Conservation (phyloP, 768 basidiomycete genomes). For the Calvatia gigantea region DNA sequence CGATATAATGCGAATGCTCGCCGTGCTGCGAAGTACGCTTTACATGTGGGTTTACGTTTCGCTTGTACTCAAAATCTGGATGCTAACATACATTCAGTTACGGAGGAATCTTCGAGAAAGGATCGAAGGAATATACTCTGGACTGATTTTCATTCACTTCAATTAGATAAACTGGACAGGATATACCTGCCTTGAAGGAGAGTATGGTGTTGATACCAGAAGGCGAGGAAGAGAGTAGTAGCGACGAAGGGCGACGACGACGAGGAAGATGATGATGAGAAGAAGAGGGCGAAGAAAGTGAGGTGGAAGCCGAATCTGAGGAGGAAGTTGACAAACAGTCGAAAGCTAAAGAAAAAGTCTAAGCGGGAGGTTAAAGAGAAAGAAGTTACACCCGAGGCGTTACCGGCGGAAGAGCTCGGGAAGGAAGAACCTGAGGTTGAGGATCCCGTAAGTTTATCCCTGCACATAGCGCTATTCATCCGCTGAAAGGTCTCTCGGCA, state of each 20-base stretch:
- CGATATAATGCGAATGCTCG: constrained; percentile 89
- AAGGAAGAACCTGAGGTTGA: constrained; percentile 4
- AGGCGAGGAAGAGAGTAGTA: constrained; percentile 60
- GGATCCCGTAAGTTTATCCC: neutral
- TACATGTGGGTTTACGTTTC: constrained; percentile 60
- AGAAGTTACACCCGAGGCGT: constrained; percentile 11
- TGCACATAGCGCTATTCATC: too few species aligned
- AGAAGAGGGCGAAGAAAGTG: constrained; percentile 37
- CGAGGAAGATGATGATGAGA: constrained; percentile 54
- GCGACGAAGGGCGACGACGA: constrained; percentile 60
- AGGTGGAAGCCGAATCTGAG: constrained; percentile 39
- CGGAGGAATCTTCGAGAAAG: constrained; percentile 84
- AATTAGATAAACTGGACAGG: constrained; percentile 83
- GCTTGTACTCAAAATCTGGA: neutral
- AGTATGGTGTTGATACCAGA: constrained; percentile 59
- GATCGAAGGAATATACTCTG: constrained; percentile 80
- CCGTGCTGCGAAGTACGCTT: constrained; percentile 77
- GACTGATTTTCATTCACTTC: constrained; percentile 83
- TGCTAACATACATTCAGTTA: constrained; percentile 44
- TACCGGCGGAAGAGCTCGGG: neutral
- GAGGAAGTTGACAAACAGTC: constrained; percentile 23
- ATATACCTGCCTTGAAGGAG: constrained; percentile 68
- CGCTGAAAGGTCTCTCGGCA: too few species aligned
- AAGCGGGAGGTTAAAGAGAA: constrained; percentile 24
- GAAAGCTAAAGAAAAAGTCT: constrained; percentile 13